Evolutionary conservation across 2,329 filamentous ascomycete species (phyloP), one percentile per base, ranked within the genome.

Genomic region (Penicillium nordicum): DNA sequence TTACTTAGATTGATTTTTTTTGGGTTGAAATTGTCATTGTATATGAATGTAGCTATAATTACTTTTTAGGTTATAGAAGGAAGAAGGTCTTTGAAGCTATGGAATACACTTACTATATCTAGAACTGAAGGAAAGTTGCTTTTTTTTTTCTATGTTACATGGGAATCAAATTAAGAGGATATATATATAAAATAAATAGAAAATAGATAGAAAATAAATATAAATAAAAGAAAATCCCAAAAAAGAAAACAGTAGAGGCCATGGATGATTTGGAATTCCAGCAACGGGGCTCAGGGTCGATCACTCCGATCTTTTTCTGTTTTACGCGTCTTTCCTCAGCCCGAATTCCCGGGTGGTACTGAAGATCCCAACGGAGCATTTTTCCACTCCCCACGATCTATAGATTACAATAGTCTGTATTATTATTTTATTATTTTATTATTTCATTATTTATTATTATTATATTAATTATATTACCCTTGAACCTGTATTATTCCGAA

Each of bases 221-320:
- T 12, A 23, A 36, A 34, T 18, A 21, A 27, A 25, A 29, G 47
- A n/a, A 50, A 54, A 50, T 9, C n/a, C 36, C 36, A 52, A 43
- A 44, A 49, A 45, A 3, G 6, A 42, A 54, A 42, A 3, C 11
- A 36, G 43, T 42, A 25, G 42, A 37, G 37, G 49, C 38, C 49
- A 37, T n/a, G 23, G 23, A 25, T 65, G 60, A 66, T 66, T 66
- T 66, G 64, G 62, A 66, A 66, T 66, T 65, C 61, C 63, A 64
- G 60, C 45, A 58, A 64, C 57, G 61, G 64, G 64, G 64, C 63
- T 65, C 63, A 63, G 52, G 59, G 64, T 65, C 64, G 64, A 66
- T 66, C 64, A 59, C 63, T 65, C 58, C 59, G 64, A 63, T 69
- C 63, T 46, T 46, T 34, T 36, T 55, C 57, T 63, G 38, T 32